Evolutionary conservation across 805 yeast genomes (phyloP).

Genomic region (Kuraishia ogatae): DNA sequence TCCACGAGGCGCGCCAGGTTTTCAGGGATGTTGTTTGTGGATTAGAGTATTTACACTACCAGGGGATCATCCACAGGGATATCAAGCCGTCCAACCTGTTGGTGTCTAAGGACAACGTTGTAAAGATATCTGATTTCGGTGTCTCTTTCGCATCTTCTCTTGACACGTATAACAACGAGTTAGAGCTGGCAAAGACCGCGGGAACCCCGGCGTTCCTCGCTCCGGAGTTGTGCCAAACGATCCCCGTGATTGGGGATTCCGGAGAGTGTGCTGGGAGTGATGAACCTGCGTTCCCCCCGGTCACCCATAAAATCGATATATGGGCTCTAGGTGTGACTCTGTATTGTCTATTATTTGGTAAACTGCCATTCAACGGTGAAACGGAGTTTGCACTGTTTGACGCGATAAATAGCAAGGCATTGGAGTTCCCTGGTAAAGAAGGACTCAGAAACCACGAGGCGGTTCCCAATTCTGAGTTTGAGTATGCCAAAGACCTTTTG

Average conservation of each 20-base stretch:
- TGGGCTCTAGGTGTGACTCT: slow-evolving; percentile 96
- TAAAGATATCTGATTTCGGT: slow-evolving; percentile 95
- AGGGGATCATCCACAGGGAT: slow-evolving; percentile 90
- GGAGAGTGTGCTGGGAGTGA: background rate
- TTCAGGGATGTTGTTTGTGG: slow-evolving; percentile 83
- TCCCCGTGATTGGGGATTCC: slow-evolving; percentile 29
- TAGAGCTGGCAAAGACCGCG: slow-evolving; percentile 89
- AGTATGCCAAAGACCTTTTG: slow-evolving; percentile 51
- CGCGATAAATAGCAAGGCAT: slow-evolving; percentile 57
- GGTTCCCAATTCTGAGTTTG: slow-evolving; percentile 15
- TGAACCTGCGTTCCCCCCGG: slow-evolving; percentile 13
- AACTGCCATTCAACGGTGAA: slow-evolving; percentile 81
- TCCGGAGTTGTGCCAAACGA: slow-evolving; percentile 76
- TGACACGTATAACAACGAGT: slow-evolving; percentile 45
- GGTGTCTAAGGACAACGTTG: slow-evolving; percentile 58
- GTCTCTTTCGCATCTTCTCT: slow-evolving; percentile 63
- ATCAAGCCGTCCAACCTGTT: slow-evolving; percentile 91
- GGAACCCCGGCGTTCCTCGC: slow-evolving; percentile 98
- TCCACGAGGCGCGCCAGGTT: slow-evolving; percentile 59
- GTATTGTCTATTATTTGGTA: slow-evolving; percentile 81
- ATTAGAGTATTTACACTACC: slow-evolving; percentile 81
- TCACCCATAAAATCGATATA: slow-evolving; percentile 83
- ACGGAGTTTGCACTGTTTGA: slow-evolving; percentile 81
- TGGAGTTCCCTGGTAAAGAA: slow-evolving; percentile 43
- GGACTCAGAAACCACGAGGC: slow-evolving; percentile 1